A percentile compares a stretch with the other conserved stretches of the same genome.
Evolutionary conservation across 2,329 filamentous ascomycete genomes (phyloP).

Genomic region (Chrysosporium queenslandicum): DNA sequence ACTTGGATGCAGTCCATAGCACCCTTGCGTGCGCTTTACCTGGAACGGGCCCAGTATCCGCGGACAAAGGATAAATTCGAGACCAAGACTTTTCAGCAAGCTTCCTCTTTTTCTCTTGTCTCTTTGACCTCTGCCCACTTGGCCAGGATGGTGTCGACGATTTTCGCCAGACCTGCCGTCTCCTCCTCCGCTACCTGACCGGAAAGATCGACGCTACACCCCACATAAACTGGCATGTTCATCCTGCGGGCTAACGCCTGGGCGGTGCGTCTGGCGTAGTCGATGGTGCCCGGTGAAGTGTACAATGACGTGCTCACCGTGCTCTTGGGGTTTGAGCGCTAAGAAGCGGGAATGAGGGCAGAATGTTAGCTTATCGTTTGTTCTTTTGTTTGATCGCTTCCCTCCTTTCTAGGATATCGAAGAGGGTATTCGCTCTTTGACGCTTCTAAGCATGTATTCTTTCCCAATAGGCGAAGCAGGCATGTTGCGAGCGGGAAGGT

Average conservation of each 20-base stretch:
- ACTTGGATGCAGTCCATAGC: too few relatives aligned
- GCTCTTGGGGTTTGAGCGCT: slow-evolving; percentile 39
- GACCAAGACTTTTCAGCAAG: background rate
- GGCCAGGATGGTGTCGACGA: slow-evolving; percentile 59
- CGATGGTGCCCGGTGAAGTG: slow-evolving; percentile 59
- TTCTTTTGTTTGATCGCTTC: background rate
- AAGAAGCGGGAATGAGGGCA: background rate
- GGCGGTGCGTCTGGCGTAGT: slow-evolving; percentile 77
- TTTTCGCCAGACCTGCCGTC: slow-evolving; percentile 71
- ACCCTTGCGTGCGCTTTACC: background rate
- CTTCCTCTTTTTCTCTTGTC: background rate
- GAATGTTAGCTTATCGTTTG: background rate
- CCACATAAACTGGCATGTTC: slow-evolving; percentile 72
- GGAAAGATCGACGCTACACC: slow-evolving; percentile 72
- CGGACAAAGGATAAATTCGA: background rate
- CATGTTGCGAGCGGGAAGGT: background rate
- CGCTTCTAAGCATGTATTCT: background rate
- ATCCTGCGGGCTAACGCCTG: slow-evolving; percentile 69
- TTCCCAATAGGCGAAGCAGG: background rate
- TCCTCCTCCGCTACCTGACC: slow-evolving; percentile 85
- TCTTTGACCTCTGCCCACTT: slow-evolving; percentile 29
- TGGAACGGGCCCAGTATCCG: background rate
- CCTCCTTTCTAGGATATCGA: background rate
- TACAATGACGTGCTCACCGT: slow-evolving; percentile 70
- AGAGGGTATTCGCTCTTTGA: background rate